Conservation (phyloP, 2,329 filamentous ascomycete species). For the Nemania sp. region DNA sequence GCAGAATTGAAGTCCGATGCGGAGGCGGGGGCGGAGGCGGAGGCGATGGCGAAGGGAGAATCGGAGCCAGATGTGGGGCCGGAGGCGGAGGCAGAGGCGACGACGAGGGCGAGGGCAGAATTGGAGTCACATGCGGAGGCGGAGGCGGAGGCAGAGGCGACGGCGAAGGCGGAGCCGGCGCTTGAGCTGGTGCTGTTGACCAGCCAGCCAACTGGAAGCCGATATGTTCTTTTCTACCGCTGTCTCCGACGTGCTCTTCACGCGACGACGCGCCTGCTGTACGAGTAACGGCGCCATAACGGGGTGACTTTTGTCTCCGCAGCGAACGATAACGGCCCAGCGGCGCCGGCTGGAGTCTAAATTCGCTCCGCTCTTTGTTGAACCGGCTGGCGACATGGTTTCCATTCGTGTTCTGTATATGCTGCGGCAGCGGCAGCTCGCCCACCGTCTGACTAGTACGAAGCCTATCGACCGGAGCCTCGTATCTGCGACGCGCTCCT, state of each 20-base stretch:
- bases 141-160: not conserved
- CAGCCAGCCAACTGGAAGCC: constrained; percentile 26
- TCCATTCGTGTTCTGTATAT: too few species aligned
- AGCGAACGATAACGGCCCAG: constrained; percentile 5
- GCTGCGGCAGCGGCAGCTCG: too few species aligned
- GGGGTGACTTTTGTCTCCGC: not conserved
- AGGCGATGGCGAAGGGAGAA: not conserved
- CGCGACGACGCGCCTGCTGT: too few species aligned
- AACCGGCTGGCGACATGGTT: constrained; percentile 8
- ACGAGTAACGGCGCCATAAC: too few species aligned
- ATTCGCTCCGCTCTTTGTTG: constrained; percentile 17
- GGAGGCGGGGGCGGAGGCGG: not conserved
- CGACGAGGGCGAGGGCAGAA: not conserved
- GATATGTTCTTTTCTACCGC: constrained; percentile 15
- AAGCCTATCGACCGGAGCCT: not conserved
- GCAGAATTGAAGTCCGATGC: not conserved
- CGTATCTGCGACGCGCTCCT: too few species aligned
- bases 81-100: not conserved
- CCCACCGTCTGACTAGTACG: too few species aligned
- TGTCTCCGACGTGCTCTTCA: not conserved
- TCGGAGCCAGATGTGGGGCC: too few species aligned
- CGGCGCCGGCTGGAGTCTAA: constrained; percentile 32
- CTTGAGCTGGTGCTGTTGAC: not conserved
- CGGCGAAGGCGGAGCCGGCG: not conserved
- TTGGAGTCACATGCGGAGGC: too few species aligned